These are phyloP conservation scores for Aphanomyces euteiches DNA, from an alignment of 352 stramenopile species.

Conservation along the genomic window DNA sequence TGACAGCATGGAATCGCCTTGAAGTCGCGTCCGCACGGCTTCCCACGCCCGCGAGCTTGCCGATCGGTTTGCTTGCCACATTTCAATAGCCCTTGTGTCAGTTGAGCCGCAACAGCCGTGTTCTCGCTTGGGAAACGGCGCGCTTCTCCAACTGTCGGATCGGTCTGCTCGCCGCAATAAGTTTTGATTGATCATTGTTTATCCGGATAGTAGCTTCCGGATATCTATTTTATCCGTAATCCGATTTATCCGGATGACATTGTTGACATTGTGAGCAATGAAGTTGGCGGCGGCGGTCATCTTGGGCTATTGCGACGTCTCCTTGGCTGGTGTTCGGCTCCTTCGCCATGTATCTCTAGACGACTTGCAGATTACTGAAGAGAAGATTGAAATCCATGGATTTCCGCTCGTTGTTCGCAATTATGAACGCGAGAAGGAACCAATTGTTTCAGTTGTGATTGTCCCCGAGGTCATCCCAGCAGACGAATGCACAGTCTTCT, in stretches of 20 bases:
- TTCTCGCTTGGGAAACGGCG: conserved; percentile 14
- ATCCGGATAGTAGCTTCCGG: neutral
- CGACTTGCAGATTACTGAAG: neutral
- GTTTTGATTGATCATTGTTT: too few species aligned
- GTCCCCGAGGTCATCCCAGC: neutral
- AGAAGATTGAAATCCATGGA: neutral
- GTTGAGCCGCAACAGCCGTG: neutral
- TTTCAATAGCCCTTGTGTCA: neutral
- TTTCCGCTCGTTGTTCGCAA: conserved; percentile 7
- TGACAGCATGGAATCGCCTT: conserved; percentile 13
- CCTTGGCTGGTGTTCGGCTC: conserved; percentile 13
- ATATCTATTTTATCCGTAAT: neutral
- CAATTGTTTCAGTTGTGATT: conserved; percentile 9
- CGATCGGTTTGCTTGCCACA: conserved; percentile 14
- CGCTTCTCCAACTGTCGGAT: neutral
- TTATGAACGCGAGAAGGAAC: neutral
- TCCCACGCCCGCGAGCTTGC: conserved; percentile 1
- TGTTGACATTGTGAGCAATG: too few species aligned
- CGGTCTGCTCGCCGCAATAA: neutral
- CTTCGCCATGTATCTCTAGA: conserved; percentile 18
- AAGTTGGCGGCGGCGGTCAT: neutral
- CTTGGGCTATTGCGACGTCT: conserved; percentile 25
- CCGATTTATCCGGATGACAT: neutral
- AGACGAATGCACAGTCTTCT: conserved; percentile 5
- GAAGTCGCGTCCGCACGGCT: neutral